A percentile compares a stretch with the other conserved stretches of the same genome.
Conservation (phyloP, 1,139 yeast genomes). For the Lodderomyces beijingensis region DNA sequence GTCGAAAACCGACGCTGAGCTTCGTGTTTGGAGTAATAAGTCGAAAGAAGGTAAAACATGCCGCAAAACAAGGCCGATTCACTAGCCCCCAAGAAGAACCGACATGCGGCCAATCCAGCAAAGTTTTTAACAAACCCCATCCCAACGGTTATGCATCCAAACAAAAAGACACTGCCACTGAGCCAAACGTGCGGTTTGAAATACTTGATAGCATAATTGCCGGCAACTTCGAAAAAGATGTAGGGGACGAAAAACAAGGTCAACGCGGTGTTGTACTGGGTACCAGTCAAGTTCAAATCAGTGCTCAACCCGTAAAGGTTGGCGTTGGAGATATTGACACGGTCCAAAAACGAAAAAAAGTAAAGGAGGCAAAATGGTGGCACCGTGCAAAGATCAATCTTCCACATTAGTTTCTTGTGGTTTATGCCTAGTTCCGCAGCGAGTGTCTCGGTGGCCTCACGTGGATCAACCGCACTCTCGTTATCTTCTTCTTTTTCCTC, state of each 20-base stretch:
- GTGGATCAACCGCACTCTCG: constrained; percentile 9
- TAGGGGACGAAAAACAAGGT: constrained; percentile 74
- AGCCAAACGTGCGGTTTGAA: constrained; percentile 66
- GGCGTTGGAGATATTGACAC: constrained; percentile 75
- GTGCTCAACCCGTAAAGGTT: constrained; percentile 58
- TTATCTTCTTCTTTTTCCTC: too few relatives aligned
- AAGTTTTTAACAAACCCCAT: constrained; percentile 60
- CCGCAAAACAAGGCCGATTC: constrained; percentile 75
- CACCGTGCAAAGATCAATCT: constrained; percentile 60
- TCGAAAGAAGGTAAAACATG: constrained; percentile 61
- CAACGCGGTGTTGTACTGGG: constrained; percentile 59
- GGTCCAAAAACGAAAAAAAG: constrained; percentile 64
- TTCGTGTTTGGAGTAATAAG: constrained; percentile 54
- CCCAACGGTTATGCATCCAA: constrained; percentile 62
- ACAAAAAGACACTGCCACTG: constrained; percentile 48
- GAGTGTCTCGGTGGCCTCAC: constrained; percentile 22
- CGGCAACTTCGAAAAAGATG: constrained; percentile 60
- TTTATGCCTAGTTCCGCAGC: constrained; percentile 32
- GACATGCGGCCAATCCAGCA: constrained; percentile 55
- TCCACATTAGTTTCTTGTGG: constrained; percentile 52
- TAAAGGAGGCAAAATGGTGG: constrained; percentile 69
- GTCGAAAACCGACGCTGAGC: constrained; percentile 66
- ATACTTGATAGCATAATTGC: constrained; percentile 58
- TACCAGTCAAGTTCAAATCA: constrained; percentile 49
- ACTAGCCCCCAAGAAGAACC: constrained; percentile 59